phyloP scores from a whole-genome alignment of 441 rosid genomes.

The Hura crepitans region DNA sequence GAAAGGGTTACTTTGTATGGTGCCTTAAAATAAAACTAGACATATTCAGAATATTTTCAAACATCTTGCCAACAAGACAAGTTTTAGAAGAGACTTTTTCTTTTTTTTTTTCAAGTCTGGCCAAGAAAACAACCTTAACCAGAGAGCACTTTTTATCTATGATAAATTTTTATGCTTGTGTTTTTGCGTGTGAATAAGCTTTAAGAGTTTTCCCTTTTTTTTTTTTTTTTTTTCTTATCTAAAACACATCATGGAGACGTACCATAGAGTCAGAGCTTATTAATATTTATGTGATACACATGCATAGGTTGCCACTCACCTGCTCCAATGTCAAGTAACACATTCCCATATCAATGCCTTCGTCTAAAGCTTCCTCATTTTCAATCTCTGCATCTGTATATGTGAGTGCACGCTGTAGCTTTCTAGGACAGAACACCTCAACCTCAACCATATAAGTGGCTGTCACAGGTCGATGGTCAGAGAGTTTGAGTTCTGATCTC shows the following conservation, averaged over 20 bases:
- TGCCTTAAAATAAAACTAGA: no score
- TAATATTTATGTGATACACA: background rate
- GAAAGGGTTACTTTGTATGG: no score
- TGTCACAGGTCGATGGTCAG: conserved; percentile 94
- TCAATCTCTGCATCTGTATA: conserved; percentile 82
- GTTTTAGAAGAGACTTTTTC: no score
- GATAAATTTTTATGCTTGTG: no score
- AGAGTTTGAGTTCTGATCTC: conserved; percentile 63
- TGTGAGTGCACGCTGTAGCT: conserved; percentile 81
- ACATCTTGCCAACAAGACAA: no score
- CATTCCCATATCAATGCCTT: conserved; percentile 29
- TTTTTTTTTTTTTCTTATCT: no score
- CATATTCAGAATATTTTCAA: no score
- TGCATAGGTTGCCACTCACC: conserved; percentile 27
- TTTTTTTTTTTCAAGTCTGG: no score
- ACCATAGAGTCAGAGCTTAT: background rate
- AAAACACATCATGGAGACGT: background rate
- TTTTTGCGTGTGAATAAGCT: background rate
- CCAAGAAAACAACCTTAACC: no score
- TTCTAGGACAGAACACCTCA: conserved; percentile 68
- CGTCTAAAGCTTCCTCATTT: conserved; percentile 41
- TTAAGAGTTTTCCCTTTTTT: background rate
- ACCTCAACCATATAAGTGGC: conserved; percentile 79
- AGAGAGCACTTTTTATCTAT: no score
- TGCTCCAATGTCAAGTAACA: conserved; percentile 30